These are phyloP conservation scores for Boletus coffeatus DNA, from an alignment of 1,284 basidiomycete species.

Conservation along the genomic window DNA sequence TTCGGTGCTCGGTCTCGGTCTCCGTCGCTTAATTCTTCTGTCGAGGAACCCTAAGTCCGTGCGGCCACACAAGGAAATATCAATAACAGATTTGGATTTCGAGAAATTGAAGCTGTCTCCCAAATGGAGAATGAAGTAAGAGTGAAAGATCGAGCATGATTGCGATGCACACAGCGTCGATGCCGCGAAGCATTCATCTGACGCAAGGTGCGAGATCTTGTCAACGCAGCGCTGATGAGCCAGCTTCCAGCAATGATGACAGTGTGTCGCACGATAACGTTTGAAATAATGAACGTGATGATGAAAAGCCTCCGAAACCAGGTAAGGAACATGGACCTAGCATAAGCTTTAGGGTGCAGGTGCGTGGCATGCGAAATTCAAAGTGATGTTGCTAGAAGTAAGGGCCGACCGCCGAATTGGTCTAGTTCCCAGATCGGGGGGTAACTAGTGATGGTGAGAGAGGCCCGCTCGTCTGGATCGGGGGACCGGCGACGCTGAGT, in stretches of 20 bases:
- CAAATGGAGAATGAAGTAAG: constrained; percentile 2
- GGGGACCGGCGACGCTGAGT: neutral
- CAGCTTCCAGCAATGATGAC: neutral
- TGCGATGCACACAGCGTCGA: neutral
- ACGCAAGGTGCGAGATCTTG: neutral
- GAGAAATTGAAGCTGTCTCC: neutral
- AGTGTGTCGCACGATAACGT: neutral
- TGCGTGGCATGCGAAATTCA: neutral
- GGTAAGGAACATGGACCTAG: neutral
- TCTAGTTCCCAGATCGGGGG: neutral
- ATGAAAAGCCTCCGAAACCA: neutral
- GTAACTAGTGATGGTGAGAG: neutral
- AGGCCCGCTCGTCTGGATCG: neutral
- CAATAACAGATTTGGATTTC: neutral
- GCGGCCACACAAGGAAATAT: neutral
- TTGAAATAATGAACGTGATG: neutral
- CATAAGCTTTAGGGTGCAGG: neutral
- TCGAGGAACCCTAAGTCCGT: neutral
- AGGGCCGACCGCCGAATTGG: neutral
- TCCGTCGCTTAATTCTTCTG: neutral
- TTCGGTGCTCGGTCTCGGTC: neutral
- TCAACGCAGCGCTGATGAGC: neutral
- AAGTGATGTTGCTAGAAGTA: neutral
- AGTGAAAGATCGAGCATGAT: neutral
- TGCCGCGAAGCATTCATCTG: neutral